Evolutionary conservation across 805 yeast species (phyloP).

Genomic region (Pichia scutulata): DNA sequence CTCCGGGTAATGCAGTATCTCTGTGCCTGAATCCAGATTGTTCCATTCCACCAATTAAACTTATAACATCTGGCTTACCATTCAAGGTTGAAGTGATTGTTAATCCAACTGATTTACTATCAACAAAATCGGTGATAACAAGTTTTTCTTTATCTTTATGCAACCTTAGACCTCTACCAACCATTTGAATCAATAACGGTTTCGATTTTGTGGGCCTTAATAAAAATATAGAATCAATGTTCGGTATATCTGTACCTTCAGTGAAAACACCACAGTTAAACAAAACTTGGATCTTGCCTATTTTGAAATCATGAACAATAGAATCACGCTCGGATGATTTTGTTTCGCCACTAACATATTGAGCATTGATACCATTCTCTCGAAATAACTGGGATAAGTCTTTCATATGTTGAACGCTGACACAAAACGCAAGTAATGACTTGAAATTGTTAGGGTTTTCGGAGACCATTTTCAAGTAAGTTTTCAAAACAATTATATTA

Average conservation of each 20-base stretch:
- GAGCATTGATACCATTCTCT: constrained; percentile 56
- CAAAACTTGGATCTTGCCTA: constrained; percentile 59
- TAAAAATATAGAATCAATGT: constrained; percentile 69
- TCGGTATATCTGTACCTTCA: constrained; percentile 93
- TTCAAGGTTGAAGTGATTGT: constrained; percentile 18
- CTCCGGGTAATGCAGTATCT: constrained; percentile 14
- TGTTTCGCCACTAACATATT: constrained; percentile 64
- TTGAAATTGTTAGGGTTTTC: constrained; percentile 31
- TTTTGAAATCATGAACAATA: constrained; percentile 49
- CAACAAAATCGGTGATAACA: constrained; percentile 73
- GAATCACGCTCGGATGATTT: constrained; percentile 40
- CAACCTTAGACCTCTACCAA: constrained; percentile 78
- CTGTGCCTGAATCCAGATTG: constrained; percentile 1
- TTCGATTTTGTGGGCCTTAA: constrained; percentile 77
- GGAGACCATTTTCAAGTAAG: constrained; percentile 41
- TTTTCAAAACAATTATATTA: constrained; percentile 47
- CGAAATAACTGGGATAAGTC: constrained; percentile 46
- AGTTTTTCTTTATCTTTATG: constrained; percentile 58
- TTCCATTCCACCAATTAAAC: constrained; percentile 2
- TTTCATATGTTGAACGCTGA: constrained; percentile 60
- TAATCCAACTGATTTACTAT: constrained; percentile 34
- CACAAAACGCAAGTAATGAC: constrained; percentile 73
- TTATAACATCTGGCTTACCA: constrained; percentile 14
- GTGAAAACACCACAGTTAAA: constrained; percentile 88
- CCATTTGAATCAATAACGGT: constrained; percentile 72